Percentiles rank a stretch among this genome's conserved stretches.
phyloP scores from a whole-genome alignment of 2,329 filamentous ascomycete genomes.

The Fusarium acutatum region DNA sequence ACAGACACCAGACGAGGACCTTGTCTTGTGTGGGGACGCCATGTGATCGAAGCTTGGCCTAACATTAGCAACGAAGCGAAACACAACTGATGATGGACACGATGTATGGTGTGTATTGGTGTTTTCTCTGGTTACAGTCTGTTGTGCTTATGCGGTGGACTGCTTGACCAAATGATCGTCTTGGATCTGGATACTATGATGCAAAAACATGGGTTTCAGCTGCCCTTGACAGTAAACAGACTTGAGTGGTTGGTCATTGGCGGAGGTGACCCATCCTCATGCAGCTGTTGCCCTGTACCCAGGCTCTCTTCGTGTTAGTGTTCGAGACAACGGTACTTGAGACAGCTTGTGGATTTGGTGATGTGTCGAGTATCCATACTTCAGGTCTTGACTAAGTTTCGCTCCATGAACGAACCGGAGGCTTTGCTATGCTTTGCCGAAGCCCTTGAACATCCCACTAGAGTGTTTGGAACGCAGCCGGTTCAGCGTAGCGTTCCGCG shows the following conservation, averaged over 20 bases:
- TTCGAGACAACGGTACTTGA: conserved; percentile 28
- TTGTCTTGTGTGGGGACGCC: conserved; percentile 29
- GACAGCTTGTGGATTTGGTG: conserved; percentile 5
- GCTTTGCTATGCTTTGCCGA: conserved; percentile 23
- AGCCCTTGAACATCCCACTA: conserved; percentile 24
- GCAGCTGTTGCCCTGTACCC: conserved; percentile 26
- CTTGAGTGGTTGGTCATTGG: conserved; percentile 13
- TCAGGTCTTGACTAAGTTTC: conserved; percentile 17
- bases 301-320: conserved; percentile 25
- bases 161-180: neutral
- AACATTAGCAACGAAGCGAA: conserved; percentile 20
- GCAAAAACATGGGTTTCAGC: conserved; percentile 3
- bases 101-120: neutral
- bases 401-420: neutral
- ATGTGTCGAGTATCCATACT: conserved; percentile 20
- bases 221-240: conserved; percentile 3
- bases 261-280: conserved; percentile 25
- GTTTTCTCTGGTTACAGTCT: conserved; percentile 1
- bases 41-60: conserved; percentile 36
- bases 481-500: conserved; percentile 23
- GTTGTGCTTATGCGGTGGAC: neutral
- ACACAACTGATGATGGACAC: conserved; percentile 15
- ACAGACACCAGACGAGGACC: conserved; percentile 29
- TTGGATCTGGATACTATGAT: neutral
- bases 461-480: conserved; percentile 28